Conservation (phyloP, 2,329 filamentous ascomycete species). For the Plenodomus lindquistii region DNA sequence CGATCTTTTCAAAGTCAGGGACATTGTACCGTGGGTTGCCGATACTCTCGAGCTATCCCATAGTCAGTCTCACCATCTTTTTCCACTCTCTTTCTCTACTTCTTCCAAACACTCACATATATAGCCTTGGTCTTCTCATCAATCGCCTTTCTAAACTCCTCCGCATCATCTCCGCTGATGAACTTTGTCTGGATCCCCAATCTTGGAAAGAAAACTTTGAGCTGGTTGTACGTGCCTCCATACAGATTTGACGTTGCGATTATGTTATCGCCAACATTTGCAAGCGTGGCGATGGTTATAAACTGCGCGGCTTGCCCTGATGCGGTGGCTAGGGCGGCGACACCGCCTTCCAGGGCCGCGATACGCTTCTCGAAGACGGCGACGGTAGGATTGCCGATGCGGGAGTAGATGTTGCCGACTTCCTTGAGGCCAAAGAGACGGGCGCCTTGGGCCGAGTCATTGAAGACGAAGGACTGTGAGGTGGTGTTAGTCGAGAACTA, state of each 20-base stretch:
- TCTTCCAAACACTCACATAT: slow-evolving; percentile 59
- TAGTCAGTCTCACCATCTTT: slow-evolving; percentile 1
- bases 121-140: slow-evolving; percentile 93
- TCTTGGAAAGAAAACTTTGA: slow-evolving; percentile 88
- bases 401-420: slow-evolving; percentile 96
- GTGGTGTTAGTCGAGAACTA: slow-evolving; percentile 14
- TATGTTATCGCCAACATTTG: slow-evolving; percentile 88
- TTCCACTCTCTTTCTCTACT: neutral
- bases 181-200: slow-evolving; percentile 89
- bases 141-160: slow-evolving; percentile 79
- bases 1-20: slow-evolving; percentile 86
- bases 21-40: slow-evolving; percentile 94
- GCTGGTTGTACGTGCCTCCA: slow-evolving; percentile 95
- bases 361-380: slow-evolving; percentile 97
- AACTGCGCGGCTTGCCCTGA: slow-evolving; percentile 93
- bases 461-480: slow-evolving; percentile 80
- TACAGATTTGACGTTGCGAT: slow-evolving; percentile 85
- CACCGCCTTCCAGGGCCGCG: slow-evolving; percentile 91
- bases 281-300: slow-evolving; percentile 83
- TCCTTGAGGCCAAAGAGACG: slow-evolving; percentile 96
- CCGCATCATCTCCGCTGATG: slow-evolving; percentile 75
- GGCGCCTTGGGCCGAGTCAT: slow-evolving; percentile 94
- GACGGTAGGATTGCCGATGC: slow-evolving; percentile 79
- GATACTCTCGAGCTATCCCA: slow-evolving; percentile 69
- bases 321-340: slow-evolving; percentile 79